Evolutionary conservation across 2,329 filamentous ascomycete species (phyloP), one percentile per base, ranked within the genome.

Genomic region (Calonectria naviculata): DNA sequence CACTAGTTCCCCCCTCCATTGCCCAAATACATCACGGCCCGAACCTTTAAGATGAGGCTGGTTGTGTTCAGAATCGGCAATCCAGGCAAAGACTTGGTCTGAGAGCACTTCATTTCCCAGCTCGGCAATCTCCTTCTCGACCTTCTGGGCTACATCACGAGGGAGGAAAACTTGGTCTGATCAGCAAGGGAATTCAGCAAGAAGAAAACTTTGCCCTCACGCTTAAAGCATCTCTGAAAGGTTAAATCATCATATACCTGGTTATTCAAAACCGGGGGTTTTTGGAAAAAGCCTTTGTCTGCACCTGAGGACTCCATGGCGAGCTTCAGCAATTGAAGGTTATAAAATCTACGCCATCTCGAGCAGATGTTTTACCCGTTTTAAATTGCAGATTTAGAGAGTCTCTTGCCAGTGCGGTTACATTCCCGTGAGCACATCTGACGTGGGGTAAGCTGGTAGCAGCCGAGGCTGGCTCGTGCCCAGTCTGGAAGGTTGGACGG

Each of bases 51-150:
- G 81, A 36, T 90, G 89, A 0, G 92, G 92, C 52, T 89, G 87
- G 73, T 93, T 91, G 47, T 84, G 86, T 80, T 94, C 93, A 0
- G 92, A 89, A 78, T 94, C 90, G 0, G 89, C 88, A 21, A 92
- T 81, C 82, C 86, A 89, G 72, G 86, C 79, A 52, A 93, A 87
- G n/a, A 91, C 82, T 54, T 85, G 79, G 24, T 87, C 85, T 0
- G 87, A 85, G 28, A 93, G 81, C 12, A 91, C 88, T 31, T 88
- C 84, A 21, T 86, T 80, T 49, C 86, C 89, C 34, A 92, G 84
- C 10, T 81, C 76, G 9, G 83, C 80, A 15, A 90, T 81, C 67
- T 89, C 87, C 3, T 83, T 80, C 60, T 82, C 80, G 41, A 86
- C 83, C 38, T 84, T 74, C 1, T 79, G 77, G 19, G 83, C 78